Base-by-base conservation (phyloP, 2,329 filamentous ascomycete genomes). In the Fusarium palustre region DNA sequence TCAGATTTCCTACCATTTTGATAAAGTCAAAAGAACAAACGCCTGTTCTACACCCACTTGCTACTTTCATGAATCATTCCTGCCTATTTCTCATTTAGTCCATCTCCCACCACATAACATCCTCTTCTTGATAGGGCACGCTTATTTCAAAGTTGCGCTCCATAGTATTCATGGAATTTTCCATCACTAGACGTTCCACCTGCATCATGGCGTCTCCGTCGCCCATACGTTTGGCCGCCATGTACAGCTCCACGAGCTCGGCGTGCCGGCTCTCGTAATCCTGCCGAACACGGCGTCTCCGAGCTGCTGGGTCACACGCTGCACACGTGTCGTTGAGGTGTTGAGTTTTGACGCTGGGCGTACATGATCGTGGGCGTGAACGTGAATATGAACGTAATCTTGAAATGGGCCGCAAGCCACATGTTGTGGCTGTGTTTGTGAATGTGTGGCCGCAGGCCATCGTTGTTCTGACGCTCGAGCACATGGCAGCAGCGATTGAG, bases 261-360 rank as follows among this genome's bases (percentile, higher is more conserved):
- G 66, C 64, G 31, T 75, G 76, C 6, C 74, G 61, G n/a, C 50
- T 58, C 43, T 79, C 75, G 46, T 78, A 73, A 24, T 75, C 46
- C 36, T 69, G 64, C 45, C 69, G 65, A 41, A 74, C 56, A 12
- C 72, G 58, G 62, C 71, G 72, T 20, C 77, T 74, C 38, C 61
- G 70, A 24, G 74, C 72, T 1, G 72, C 71, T 0, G 77, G 75
- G 50, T 81, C 79, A 63, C 80, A 82, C 8, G 64, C 52, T 10
- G 79, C 76, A 69, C 80, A 82, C n/a, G 77, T 79, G 66, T 80
- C 79, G 42, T 76, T 60, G 43, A 81, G 53, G 56, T 74, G 74
- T 15, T 58, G 61, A 25, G 57, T 60, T 33, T 66, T 66, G 28
- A 61, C 30, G 16, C 61, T 43, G 38, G 57, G 60, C 16, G 62